Evolutionary conservation across 257 asterid species (phyloP), one percentile per base, ranked within the genome.

Genomic region (Solanum virginianum): DNA sequence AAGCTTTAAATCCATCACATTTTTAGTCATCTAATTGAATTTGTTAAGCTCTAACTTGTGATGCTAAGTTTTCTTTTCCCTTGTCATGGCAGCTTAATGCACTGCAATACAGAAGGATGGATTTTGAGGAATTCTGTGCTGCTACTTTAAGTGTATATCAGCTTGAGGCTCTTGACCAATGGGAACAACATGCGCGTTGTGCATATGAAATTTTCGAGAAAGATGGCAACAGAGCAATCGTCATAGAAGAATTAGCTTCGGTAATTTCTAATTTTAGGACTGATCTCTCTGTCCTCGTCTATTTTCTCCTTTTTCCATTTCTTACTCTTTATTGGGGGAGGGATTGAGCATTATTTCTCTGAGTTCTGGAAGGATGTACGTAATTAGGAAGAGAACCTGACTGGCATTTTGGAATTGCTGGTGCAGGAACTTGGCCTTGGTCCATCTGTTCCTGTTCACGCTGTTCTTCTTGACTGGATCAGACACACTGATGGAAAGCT

Each of bases 101-200:
- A 49, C 98, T 96, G 70, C 97, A 96, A 82, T 96, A 96, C 85
- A 89, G 99, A 91, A 93, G 96, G 87, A 94, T 96, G 98, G 95
- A 96, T 89, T 96, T 94, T 47, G 99, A 94, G 89, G 99, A 96
- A 88, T 94, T 96, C 90, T 94, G 97, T 83, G 94, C 97, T 7
- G 98, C 97, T 66, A 88, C 93, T 62, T 81, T 88, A 88, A 95
- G 98, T 54, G 95, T 93, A 5, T 88, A 93, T 88, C 98, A 95
- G 91, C 88, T 93, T 45, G 98, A 95, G 88, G 97, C 95, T 83
- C 93, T 90, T 12, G 98, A 92, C 29, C 85, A 92, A 80, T 95
- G 98, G 98, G 98, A 95, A 82, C 98, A 92, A 87, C 95, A 93
- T 81, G 98, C 96, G 47, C 97, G 96, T 47, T 89, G 97, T 53